Evolutionary conservation across 2,329 filamentous ascomycete species (phyloP).

Genomic region (Curvularia verruculosa): DNA sequence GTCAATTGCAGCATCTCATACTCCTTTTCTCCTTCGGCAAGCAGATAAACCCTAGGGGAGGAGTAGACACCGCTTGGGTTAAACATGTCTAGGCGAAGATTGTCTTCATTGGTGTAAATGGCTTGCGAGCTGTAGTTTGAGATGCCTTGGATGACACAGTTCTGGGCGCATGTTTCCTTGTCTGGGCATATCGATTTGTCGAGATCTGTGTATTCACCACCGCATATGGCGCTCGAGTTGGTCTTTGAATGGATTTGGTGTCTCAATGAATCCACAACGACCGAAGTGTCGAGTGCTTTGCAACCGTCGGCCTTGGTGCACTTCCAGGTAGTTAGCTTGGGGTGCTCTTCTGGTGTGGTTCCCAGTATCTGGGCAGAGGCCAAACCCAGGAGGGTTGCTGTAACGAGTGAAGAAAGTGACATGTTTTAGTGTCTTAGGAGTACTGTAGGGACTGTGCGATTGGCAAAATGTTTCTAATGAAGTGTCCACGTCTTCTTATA

Average conservation of each 20-base stretch:
- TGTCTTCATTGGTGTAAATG: conserved; percentile 57
- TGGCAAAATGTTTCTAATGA: not conserved
- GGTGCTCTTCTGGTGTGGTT: conserved; percentile 55
- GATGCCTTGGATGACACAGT: conserved; percentile 64
- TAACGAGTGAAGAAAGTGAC: conserved; percentile 20
- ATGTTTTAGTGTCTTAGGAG: not conserved
- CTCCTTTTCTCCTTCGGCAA: conserved; percentile 62
- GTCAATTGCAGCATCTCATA: conserved; percentile 71
- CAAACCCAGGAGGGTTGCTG: conserved; percentile 34
- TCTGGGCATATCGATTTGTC: conserved; percentile 57
- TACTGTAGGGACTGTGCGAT: not conserved
- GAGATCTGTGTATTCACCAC: conserved; percentile 34
- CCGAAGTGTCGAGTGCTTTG: conserved; percentile 53
- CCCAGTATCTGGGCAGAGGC: conserved; percentile 40
- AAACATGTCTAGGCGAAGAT: conserved; percentile 55
- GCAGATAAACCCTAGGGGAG: conserved; percentile 66
- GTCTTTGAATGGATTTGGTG: conserved; percentile 54
- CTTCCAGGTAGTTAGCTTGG: conserved; percentile 58
- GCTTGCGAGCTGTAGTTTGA: conserved; percentile 61
- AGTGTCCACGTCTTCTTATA: not conserved
- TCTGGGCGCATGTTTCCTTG: conserved; percentile 58
- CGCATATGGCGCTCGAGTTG: conserved; percentile 40
- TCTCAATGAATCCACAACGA: conserved; percentile 59
- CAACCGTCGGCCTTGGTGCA: conserved; percentile 61
- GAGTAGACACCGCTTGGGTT: conserved; percentile 46